phyloP scores from a whole-genome alignment of 2,329 filamentous ascomycete genomes.

The Diplocarpon mali region DNA sequence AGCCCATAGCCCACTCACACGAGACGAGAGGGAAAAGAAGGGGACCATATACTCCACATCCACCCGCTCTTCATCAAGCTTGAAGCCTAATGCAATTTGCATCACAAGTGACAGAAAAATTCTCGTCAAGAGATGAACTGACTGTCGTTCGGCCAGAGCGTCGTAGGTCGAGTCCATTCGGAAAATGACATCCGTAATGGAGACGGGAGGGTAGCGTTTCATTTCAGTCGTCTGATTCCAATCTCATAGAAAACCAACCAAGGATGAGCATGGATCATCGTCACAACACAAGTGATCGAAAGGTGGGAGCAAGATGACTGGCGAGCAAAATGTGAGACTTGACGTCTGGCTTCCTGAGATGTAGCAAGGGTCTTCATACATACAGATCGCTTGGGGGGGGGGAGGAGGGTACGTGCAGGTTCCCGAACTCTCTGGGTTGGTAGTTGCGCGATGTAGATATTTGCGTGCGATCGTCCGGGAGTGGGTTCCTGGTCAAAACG shows the following conservation, averaged over 20 bases:
- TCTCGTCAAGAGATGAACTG: not conserved
- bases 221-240: slow-evolving; percentile 7
- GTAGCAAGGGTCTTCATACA: slow-evolving; percentile 7
- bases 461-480: slow-evolving; percentile 12
- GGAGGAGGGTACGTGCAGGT: slow-evolving; percentile 6
- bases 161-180: slow-evolving; percentile 9
- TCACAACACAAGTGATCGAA: not conserved
- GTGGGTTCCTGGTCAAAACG: slow-evolving; percentile 2
- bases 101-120: not conserved
- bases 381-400: slow-evolving; percentile 4
- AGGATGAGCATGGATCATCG: not conserved
- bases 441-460: slow-evolving; percentile 9
- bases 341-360: slow-evolving; percentile 7
- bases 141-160: slow-evolving; percentile 6
- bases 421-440: slow-evolving; percentile 10
- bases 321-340: slow-evolving; percentile 9
- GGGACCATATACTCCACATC: not conserved
- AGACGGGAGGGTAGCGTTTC: slow-evolving; percentile 4
- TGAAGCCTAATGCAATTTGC: not conserved
- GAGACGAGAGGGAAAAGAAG: not conserved
- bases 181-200: slow-evolving; percentile 1
- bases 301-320: slow-evolving; percentile 1
- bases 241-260: slow-evolving; percentile 2
- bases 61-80: not conserved
- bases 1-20: not conserved